Evolutionary conservation across 73 alveolate species (phyloP).

Genomic region (Breviolum minutum): DNA sequence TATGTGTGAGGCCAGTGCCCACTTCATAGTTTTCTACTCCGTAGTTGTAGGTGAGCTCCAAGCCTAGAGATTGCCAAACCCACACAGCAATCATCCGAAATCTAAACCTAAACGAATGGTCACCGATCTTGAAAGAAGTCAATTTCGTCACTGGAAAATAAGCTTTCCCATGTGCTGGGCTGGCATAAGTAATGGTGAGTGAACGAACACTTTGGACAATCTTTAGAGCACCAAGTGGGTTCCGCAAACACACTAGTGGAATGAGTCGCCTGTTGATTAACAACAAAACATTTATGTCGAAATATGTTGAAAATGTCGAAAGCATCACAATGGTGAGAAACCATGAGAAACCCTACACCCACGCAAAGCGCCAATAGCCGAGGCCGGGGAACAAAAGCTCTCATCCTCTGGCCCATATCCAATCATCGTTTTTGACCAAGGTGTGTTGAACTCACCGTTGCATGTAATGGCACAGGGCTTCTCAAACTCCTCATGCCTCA

Average conservation of each 20-base stretch:
- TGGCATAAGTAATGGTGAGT: too few relatives aligned
- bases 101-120: background rate
- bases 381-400: slow-evolving; percentile 19
- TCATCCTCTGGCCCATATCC: slow-evolving; percentile 92
- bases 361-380: background rate
- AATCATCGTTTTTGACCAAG: slow-evolving; percentile 91
- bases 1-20: slow-evolving; percentile 68
- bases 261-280: background rate
- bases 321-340: background rate
- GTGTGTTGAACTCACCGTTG: slow-evolving; percentile 75
- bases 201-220: too few relatives aligned
- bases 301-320: background rate
- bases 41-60: slow-evolving; percentile 84
- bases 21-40: slow-evolving; percentile 34
- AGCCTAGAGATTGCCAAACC: background rate
- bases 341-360: background rate
- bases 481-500: slow-evolving; percentile 88
- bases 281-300: background rate
- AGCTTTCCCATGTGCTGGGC: background rate
- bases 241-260: too few relatives aligned
- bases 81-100: background rate
- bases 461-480: slow-evolving; percentile 90
- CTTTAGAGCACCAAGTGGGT: too few relatives aligned
- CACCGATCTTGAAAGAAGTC: background rate
- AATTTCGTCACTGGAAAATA: background rate